Percentiles rank a stretch among this genome's conserved stretches.
phyloP scores from a whole-genome alignment of 805 yeast species.

The Blastobotrys robertii region DNA sequence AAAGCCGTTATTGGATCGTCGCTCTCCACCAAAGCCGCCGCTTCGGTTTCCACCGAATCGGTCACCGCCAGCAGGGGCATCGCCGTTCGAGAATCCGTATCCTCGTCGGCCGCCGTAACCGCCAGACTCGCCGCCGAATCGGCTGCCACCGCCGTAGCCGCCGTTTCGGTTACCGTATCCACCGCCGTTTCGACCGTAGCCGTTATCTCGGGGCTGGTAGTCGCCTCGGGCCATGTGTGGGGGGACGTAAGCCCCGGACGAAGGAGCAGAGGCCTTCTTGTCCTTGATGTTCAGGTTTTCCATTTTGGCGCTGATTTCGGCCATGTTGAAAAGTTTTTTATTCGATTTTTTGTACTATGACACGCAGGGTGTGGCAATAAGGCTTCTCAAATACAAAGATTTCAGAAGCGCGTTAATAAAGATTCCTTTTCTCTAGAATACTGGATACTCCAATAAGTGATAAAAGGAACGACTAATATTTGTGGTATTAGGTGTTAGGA shows the following conservation, averaged over 20 bases:
- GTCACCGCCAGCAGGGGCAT: slow-evolving; percentile 14
- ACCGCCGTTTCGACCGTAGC: slow-evolving; percentile 2
- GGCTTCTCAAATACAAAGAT: too few species aligned
- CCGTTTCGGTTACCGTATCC: slow-evolving; percentile 1
- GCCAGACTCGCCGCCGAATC: slow-evolving; percentile 12
- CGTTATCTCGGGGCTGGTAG: slow-evolving; percentile 1
- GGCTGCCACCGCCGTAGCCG: slow-evolving; percentile 9
- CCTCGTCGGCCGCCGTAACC: slow-evolving; percentile 8
- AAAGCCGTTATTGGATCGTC: slow-evolving; percentile 25
- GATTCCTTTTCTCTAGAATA: too few species aligned
- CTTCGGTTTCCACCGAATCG: slow-evolving; percentile 15
- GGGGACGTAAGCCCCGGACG: slow-evolving; percentile 39
- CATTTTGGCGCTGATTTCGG: slow-evolving; percentile 50
- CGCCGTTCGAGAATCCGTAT: slow-evolving; percentile 11
- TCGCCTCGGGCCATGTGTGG: slow-evolving; percentile 35
- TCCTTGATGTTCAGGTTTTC: slow-evolving; percentile 44
- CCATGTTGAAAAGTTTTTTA: slow-evolving; percentile 32
- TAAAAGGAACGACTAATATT: too few species aligned
- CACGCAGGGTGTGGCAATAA: too few species aligned
- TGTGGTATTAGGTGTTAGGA: too few species aligned
- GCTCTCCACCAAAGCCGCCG: slow-evolving; percentile 19
- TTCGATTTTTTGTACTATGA: background rate
- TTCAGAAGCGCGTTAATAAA: too few species aligned
- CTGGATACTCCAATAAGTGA: too few species aligned
- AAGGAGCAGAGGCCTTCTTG: slow-evolving; percentile 11